Conservation (phyloP, 177 flowering plant genomes). For the Vitis hybrid region DNA sequence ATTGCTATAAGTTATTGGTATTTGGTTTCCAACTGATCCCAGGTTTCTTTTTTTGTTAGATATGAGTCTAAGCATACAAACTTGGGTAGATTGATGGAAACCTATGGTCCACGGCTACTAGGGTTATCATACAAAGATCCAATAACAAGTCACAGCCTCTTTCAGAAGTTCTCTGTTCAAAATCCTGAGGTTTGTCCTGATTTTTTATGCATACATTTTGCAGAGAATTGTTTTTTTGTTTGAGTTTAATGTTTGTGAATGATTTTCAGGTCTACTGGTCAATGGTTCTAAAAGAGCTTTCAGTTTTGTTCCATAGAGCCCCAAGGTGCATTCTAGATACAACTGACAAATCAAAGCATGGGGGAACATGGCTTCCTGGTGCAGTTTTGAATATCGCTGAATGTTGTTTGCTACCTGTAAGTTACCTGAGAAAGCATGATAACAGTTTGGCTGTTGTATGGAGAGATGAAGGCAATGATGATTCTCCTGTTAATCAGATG, state of each 20-base stretch:
- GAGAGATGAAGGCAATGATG: slow-evolving; percentile 80
- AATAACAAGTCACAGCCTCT: slow-evolving; percentile 64
- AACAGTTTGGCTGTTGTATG: slow-evolving; percentile 68
- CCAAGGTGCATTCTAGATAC: slow-evolving; percentile 73
- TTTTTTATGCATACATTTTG: too few species aligned
- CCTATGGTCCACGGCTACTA: slow-evolving; percentile 62
- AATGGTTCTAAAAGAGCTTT: slow-evolving; percentile 63
- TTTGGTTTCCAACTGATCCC: background rate
- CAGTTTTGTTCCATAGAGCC: slow-evolving; percentile 51
- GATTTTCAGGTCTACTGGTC: slow-evolving; percentile 74
- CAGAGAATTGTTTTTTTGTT: background rate
- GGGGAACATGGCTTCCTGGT: slow-evolving; percentile 88
- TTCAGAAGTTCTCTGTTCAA: slow-evolving; percentile 67
- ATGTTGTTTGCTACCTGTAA: slow-evolving; percentile 65
- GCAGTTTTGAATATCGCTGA: slow-evolving; percentile 81
- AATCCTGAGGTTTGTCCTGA: slow-evolving; percentile 61
- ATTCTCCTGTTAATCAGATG: slow-evolving; percentile 48
- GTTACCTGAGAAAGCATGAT: slow-evolving; percentile 52
- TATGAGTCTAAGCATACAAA: slow-evolving; percentile 50
- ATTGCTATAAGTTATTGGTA: too few species aligned
- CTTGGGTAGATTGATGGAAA: slow-evolving; percentile 75
- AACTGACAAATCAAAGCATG: slow-evolving; percentile 58
- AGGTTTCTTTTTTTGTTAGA: slow-evolving; percentile 32
- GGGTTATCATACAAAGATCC: slow-evolving; percentile 82
- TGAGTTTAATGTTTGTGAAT: background rate